Evolutionary conservation across 208 protist species (phyloP).

Genomic region (Trypanosoma avium): DNA sequence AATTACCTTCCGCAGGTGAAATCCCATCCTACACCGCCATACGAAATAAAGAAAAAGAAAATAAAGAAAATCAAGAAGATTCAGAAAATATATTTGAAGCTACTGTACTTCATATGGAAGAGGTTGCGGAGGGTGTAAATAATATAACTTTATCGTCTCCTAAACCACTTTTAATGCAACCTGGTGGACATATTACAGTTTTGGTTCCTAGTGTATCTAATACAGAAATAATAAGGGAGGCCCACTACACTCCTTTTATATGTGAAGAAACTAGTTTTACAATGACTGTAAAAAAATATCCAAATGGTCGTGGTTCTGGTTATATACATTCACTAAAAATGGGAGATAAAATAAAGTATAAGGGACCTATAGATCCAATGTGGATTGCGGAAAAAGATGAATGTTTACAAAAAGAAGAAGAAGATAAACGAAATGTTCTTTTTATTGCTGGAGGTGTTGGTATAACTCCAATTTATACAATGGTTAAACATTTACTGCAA

Average conservation of each 20-base stretch:
- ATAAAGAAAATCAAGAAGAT: too few relatives aligned
- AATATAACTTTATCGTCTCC: slow-evolving; percentile 52
- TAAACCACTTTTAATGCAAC: slow-evolving; percentile 31
- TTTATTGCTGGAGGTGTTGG: slow-evolving; percentile 71
- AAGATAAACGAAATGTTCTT: slow-evolving; percentile 41
- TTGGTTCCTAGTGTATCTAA: slow-evolving; percentile 9
- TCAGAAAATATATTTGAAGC: too few relatives aligned
- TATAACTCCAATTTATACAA: slow-evolving; percentile 58
- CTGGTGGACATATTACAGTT: slow-evolving; percentile 61
- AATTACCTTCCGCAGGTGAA: not conserved
- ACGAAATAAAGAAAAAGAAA: too few relatives aligned
- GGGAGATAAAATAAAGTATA: slow-evolving; percentile 50
- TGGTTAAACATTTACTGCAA: slow-evolving; percentile 41
- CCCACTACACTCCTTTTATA: slow-evolving; percentile 56
- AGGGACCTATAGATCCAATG: slow-evolving; percentile 45
- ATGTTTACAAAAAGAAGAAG: slow-evolving; percentile 18
- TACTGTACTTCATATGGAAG: slow-evolving; percentile 33
- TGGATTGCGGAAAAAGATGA: slow-evolving; percentile 49
- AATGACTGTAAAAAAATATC: slow-evolving; percentile 55
- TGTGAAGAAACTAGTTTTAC: slow-evolving; percentile 49
- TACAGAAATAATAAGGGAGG: not conserved
- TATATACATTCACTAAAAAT: slow-evolving; percentile 41
- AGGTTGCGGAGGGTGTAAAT: slow-evolving; percentile 25
- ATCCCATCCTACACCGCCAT: not conserved
- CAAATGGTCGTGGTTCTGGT: slow-evolving; percentile 36